Base-by-base conservation (phyloP, 2,329 filamentous ascomycete species). In the Clarireedia paspali region DNA sequence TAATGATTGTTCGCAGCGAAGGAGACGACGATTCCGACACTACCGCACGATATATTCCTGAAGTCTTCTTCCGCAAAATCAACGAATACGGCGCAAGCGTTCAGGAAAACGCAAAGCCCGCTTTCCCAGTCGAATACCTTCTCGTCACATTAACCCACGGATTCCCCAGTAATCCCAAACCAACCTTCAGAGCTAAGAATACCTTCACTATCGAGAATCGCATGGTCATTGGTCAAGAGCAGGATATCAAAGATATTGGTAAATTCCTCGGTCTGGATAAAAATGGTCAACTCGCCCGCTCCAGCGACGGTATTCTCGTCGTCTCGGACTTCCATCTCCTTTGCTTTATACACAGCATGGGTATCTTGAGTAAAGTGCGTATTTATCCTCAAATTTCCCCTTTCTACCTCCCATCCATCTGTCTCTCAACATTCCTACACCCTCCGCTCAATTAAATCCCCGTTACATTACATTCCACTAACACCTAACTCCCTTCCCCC, bases 11-110 rank as follows among this genome's bases (percentile, higher is more conserved):
- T 4, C 90, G 91, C 59, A 87, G 88, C 24, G 92, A 97, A 68
- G 88, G 92, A 57, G 88, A 91, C 51, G 87, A 91, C 61, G 83
- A 76, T 63, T 83, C 75, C 55, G 76, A 73, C 50, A 86, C 80
- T 69, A 84, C 83, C 55, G 85, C 87, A 24, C 82, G 91, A 65
- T 99, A 99, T 68, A 95, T 99, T 23, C 94, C 94, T 0, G 94
- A 99, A 67, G 92, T 99, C 4, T 99, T 97, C 73, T 99, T 95
- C 74, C 84, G 92, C 59, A 85, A 83, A 64, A 90, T 96, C 72
- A 99, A 99, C 71, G 92, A 99, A 70, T 96, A 99, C 68, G 91
- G 91, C 36, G 89, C 88, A 61, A 96, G 92, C 64, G 94, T 97
- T 6, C 94, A 96, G 70, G 90, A 97, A 71, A 97, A 96, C 65